Percentiles rank a stretch among this genome's conserved stretches.
Evolutionary conservation across 2,329 filamentous ascomycete genomes (phyloP).

Genomic region (Penicillium vulpinum): DNA sequence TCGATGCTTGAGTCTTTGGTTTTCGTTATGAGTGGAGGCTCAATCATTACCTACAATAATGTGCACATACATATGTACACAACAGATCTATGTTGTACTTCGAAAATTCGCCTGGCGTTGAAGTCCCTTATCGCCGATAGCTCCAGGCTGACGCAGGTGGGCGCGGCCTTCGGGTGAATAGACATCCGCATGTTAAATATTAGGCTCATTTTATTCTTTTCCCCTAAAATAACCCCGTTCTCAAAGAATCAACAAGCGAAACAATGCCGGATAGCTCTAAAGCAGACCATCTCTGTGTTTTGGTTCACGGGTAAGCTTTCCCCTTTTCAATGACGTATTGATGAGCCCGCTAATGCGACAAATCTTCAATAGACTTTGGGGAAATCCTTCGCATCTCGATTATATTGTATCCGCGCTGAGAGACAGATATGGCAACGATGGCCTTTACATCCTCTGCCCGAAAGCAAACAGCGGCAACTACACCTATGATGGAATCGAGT

Average conservation of each 20-base stretch:
- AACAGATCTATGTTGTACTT: neutral
- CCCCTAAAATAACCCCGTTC: neutral
- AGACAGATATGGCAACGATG: conserved; percentile 51
- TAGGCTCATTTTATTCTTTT: neutral
- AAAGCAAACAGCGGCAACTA: conserved; percentile 59
- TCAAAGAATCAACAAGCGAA: neutral
- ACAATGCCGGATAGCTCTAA: conserved; percentile 18
- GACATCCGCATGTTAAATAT: neutral
- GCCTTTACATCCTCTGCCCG: conserved; percentile 57
- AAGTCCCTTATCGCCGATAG: conserved; percentile 11
- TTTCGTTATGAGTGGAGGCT: neutral
- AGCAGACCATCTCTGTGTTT: conserved; percentile 59
- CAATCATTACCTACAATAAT: neutral
- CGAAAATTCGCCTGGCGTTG: neutral
- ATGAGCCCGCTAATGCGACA: conserved; percentile 10
- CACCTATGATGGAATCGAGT: conserved; percentile 67
- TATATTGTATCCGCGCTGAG: conserved; percentile 55
- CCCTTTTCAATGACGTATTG: conserved; percentile 11
- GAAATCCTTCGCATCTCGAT: conserved; percentile 59
- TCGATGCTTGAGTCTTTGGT: neutral
- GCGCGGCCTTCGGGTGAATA: conserved; percentile 7
- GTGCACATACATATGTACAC: neutral
- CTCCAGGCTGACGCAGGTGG: conserved; percentile 4
- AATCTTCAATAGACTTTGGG: conserved; percentile 54
- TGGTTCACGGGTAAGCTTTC: conserved; percentile 58